Evolutionary conservation across 306 rosid genomes (phyloP), one percentile per base, ranked within the genome.

Genomic region (Geum urbanum): DNA sequence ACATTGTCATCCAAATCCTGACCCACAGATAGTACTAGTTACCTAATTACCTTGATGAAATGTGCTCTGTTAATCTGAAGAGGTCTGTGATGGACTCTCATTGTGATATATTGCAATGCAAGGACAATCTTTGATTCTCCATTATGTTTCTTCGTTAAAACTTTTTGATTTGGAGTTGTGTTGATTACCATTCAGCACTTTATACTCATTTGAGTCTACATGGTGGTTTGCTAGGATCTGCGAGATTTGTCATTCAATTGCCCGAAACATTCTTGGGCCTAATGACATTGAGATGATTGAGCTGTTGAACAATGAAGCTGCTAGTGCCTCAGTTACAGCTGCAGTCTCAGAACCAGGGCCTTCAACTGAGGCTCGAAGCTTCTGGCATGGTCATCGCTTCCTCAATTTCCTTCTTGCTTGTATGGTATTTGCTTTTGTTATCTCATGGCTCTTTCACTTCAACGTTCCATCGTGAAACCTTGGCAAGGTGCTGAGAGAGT

Each of bases 371-470:
- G 55, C 88, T 11, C 92, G 57, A 63, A 82, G 95, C 77, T 91
- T 94, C 74, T 91, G 99, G 99, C 97, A 83, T 2, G 96, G 99
- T 69, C 97, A 87, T 54, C 88, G 97, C 67, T 89, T 94, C 84
- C 83, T 94, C 78, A 94, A 94, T 74, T 94, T 91, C 67, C 82
- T 94, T 18, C 96, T 94, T 24, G 97, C 96, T 52, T 91, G 96
- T 77, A 94, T 91, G 91, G 97, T 94, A 65, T 86, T 91, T 62
- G 97, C 97, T 45, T 94, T 94, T 67, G 96, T 94, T 69, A 84
- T 94, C 80, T 94, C 99, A 18, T 94, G 99, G 99, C 87, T 89
- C 74, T 94, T 94, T 59, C 99, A 87, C 74, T 88, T 94, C 67
- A 89, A 94, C 20, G 83, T 94, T 72, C 86, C 87, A 13, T 87